A percentile compares a stretch with the other conserved stretches of the same genome.
Conservation (phyloP, 352 stramenopile genomes). For the Pythium chondricola region DNA sequence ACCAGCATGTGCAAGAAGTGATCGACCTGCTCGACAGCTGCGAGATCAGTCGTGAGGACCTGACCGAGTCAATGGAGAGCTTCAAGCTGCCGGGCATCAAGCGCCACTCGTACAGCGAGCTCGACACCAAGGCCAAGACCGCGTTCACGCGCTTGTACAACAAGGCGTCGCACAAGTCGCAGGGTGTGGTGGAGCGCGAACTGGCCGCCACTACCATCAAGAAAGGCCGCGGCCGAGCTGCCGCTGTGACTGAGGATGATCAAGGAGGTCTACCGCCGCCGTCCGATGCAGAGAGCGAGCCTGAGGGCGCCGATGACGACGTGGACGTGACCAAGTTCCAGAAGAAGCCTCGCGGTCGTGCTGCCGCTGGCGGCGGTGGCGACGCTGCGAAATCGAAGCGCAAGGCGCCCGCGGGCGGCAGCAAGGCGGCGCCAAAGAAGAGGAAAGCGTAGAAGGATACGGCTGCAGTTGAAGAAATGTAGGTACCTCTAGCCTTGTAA, state of each 20-base stretch:
- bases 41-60: slow-evolving; percentile 95
- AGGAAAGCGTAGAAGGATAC: slow-evolving; percentile 15
- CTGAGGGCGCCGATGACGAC: slow-evolving; percentile 49
- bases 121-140: slow-evolving; percentile 89
- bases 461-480: not conserved
- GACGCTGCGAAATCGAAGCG: slow-evolving; percentile 31
- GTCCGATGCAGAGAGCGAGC: slow-evolving; percentile 70
- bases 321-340: slow-evolving; percentile 77
- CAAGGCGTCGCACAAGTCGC: slow-evolving; percentile 89
- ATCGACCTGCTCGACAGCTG: slow-evolving; percentile 96
- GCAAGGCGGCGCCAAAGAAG: slow-evolving; percentile 54
- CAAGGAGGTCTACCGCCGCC: slow-evolving; percentile 42
- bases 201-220: slow-evolving; percentile 63
- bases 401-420: slow-evolving; percentile 29
- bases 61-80: slow-evolving; percentile 96
- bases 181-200: slow-evolving; percentile 89
- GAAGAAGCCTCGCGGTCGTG: slow-evolving; percentile 52
- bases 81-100: slow-evolving; percentile 80
- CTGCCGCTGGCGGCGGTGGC: slow-evolving; percentile 5
- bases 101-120: slow-evolving; percentile 63
- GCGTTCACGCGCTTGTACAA: slow-evolving; percentile 93
- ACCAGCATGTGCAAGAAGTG: slow-evolving; percentile 78
- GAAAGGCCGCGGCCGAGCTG: slow-evolving; percentile 53
- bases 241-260: slow-evolving; percentile 24
- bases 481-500: no score